Percentiles rank a stretch among this genome's conserved stretches.
Conservation (phyloP, 805 yeast genomes). For the Ogataea wickerhamii region DNA sequence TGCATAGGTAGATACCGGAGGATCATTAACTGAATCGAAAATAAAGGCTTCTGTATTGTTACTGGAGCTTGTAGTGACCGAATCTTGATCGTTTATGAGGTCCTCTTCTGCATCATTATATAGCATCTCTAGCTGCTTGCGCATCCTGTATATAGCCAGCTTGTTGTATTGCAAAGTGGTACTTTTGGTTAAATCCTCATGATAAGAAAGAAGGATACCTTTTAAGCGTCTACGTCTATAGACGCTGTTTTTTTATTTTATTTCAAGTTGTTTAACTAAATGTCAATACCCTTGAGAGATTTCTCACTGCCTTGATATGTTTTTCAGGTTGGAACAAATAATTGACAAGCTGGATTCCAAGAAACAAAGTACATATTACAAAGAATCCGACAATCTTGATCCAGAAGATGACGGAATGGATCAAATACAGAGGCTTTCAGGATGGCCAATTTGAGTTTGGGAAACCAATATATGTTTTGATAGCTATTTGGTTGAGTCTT, state of each 20-base stretch:
- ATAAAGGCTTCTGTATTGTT: slow-evolving; percentile 10
- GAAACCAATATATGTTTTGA: slow-evolving; percentile 42
- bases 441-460: slow-evolving; percentile 27
- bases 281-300: too few species aligned
- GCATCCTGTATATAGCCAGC: slow-evolving; percentile 3
- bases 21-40: slow-evolving; percentile 13
- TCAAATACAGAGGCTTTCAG: slow-evolving; percentile 23
- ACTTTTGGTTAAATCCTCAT: background rate
- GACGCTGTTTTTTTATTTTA: too few species aligned
- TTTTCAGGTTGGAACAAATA: too few species aligned
- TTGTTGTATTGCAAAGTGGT: slow-evolving; percentile 1
- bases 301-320: too few species aligned
- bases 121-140: background rate
- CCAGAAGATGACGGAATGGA: slow-evolving; percentile 14
- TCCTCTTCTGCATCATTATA: slow-evolving; percentile 14
- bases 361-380: too few species aligned
- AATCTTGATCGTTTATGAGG: slow-evolving; percentile 15
- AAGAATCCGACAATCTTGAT: too few species aligned
- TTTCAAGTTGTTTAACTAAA: too few species aligned
- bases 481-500: slow-evolving; percentile 42
- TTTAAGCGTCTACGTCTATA: background rate
- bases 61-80: slow-evolving; percentile 9
- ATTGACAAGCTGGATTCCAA: too few species aligned
- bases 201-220: background rate
- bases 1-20: slow-evolving; percentile 13